Base-by-base conservation (phyloP, 2,329 filamentous ascomycete genomes). In the Aspergillus amoenus region DNA sequence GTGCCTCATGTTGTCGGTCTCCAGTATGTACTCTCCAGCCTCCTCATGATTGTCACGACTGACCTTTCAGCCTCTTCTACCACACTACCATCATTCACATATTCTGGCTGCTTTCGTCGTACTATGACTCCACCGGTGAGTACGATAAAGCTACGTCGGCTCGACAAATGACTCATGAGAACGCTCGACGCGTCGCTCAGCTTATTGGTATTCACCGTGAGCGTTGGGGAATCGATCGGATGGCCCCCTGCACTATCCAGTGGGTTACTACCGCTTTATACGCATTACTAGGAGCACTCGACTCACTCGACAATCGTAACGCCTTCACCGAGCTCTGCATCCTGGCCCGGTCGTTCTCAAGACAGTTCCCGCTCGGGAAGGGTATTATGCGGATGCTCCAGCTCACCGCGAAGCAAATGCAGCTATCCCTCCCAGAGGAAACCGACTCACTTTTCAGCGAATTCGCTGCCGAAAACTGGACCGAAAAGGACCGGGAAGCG, bases 181-280 rank as follows among this genome's bases (percentile, higher is more conserved):
- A 61, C 12, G 65, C 68, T 5, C 63, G 63, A 27, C 58, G 54
- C 5, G 64, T 71, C 4, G 60, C 64, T 18, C 32, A 61, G 12
- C 60, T 72, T 9, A 58, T 68, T 21, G 61, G 61, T n/a, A 57
- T 60, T 13, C 66, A 68, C 40, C 68, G 65, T 18, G 42, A 59
- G n/a, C 61, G 64, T 18, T 72, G 70, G 69, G 68, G 70, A 17
- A 61, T 65, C 13, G 68, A 71, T 44, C 63, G 61, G 44, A 66
- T 61, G 67, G 62, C 56, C 55, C 67, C 43, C n/a, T 64, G 58
- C 50, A 61, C 67, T 53, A 54, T 66, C 12, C 68, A 71, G 13
- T 71, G 67, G 55, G 51, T 67, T 11, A 67, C 62, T 13, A 64
- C 66, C 9, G 62, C 64, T 4, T 55, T 68, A 15, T 70, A 66